Evolutionary conservation across 2,329 filamentous ascomycete species (phyloP), one percentile per base, ranked within the genome.

Genomic region (Ascochyta rabiei): DNA sequence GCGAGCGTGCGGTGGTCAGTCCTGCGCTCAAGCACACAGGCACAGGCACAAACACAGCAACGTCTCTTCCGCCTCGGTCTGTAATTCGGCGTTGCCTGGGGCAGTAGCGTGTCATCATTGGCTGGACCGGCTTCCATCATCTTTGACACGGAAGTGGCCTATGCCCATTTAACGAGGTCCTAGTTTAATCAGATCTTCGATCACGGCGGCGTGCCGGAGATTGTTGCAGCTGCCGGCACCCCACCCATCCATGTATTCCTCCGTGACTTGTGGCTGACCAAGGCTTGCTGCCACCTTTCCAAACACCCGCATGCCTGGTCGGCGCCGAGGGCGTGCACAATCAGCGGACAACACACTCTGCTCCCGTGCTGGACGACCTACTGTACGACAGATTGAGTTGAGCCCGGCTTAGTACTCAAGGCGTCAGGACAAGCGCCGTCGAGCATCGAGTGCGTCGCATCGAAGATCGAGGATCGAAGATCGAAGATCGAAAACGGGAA

Each of bases 151-250:
- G 34, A 37, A 30, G 41, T 35, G 45, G 40, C 19, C 42, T 16
- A 23, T 43, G 38, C 38, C 37, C 26, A 13, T 3, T 45, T 49
- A 49, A 42, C 35, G 21, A 42, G 33, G 35, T 26, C 34, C 52
- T 55, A 55, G 34, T 37, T 34, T 31, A 19, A 46, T 30, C 18
- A 26, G 37, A 50, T 55, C 46, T 46, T 50, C 46, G 46, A 55
- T 50, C 45, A 43, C 23, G 12, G 34, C 21, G 8, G 16, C 12
- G 19, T 16, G 35, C 40, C 45, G 38, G 38, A 37, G 30, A 26
- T 41, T 28, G 35, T 35, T 48, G 28, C 37, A 45, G 41, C 41
- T 28, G 35, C 30, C 19, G 37, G 35, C 28, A 30, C 35, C 12
- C 35, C 28, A 30, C 35, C 12, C 35, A 15, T 39, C 37, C 35